phyloP scores from a whole-genome alignment of 1,284 basidiomycete species.

The Ganoderma lucidum region DNA sequence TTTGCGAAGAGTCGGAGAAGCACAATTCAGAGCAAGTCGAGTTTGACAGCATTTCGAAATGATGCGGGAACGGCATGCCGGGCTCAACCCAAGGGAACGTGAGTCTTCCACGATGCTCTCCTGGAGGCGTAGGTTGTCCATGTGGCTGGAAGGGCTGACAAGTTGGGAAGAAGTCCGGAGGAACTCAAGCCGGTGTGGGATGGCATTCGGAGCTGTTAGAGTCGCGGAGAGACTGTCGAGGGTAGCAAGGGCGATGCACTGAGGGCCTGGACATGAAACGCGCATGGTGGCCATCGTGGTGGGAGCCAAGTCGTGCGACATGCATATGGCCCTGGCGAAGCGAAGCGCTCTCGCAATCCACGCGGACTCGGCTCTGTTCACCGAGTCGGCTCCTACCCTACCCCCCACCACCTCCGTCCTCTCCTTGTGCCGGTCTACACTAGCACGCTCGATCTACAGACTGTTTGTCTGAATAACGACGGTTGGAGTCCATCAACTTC shows the following conservation, averaged over 20 bases:
- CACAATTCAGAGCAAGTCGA: conserved; percentile 8
- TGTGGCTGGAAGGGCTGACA: conserved; percentile 12
- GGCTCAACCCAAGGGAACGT: neutral
- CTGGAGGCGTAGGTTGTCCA: neutral
- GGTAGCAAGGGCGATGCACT: neutral
- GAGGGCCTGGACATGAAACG: neutral
- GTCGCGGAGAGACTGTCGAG: too few relatives aligned
- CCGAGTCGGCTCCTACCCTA: neutral
- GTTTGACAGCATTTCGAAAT: conserved; percentile 4
- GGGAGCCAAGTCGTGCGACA: conserved; percentile 8
- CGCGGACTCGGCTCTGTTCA: neutral
- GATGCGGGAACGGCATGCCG: conserved; percentile 3
- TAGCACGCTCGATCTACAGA: conserved; percentile 1
- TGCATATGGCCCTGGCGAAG: neutral
- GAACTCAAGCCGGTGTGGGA: neutral
- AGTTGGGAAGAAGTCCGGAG: neutral
- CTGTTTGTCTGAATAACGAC: neutral
- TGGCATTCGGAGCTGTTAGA: neutral
- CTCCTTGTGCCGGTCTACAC: neutral
- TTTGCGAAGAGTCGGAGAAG: conserved; percentile 8
- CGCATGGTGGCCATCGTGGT: neutral
- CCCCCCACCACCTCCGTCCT: neutral
- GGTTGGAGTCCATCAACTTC: neutral
- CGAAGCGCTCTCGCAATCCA: neutral
- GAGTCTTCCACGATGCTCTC: too few relatives aligned